These are phyloP conservation scores for Xylaria sp. DNA, from an alignment of 2,329 filamentous ascomycete genomes.

Conservation along the genomic window DNA sequence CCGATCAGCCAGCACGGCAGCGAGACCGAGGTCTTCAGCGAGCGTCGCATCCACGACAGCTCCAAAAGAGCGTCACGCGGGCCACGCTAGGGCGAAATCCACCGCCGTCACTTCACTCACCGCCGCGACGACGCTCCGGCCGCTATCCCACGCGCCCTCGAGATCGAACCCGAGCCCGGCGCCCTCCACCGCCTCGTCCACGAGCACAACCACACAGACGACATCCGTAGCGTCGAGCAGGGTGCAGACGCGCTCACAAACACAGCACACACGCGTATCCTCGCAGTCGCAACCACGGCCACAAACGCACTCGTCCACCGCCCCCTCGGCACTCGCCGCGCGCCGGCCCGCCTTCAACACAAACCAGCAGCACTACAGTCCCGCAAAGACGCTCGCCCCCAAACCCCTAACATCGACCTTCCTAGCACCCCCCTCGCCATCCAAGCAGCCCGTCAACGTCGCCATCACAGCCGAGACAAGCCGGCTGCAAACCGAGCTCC, in stretches of 20 bases:
- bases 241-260: slow-evolving; percentile 41
- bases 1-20: slow-evolving; percentile 31
- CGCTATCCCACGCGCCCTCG: slow-evolving; percentile 42
- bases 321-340: slow-evolving; percentile 40
- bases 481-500: slow-evolving; percentile 69
- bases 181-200: slow-evolving; percentile 36
- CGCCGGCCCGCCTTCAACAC: slow-evolving; percentile 68
- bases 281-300: slow-evolving; percentile 35
- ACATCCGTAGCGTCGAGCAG: slow-evolving; percentile 34
- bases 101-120: slow-evolving; percentile 53
- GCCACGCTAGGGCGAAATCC: slow-evolving; percentile 55
- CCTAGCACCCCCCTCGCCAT: slow-evolving; percentile 69
- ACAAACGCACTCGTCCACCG: slow-evolving; percentile 3
- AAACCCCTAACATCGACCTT: slow-evolving; percentile 69
- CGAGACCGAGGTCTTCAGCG: slow-evolving; percentile 42
- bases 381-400: slow-evolving; percentile 67
- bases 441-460: slow-evolving; percentile 69
- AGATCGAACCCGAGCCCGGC: slow-evolving; percentile 42
- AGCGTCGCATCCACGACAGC: slow-evolving; percentile 33
- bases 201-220: slow-evolving; percentile 39
- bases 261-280: slow-evolving; percentile 35
- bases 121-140: slow-evolving; percentile 53
- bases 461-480: slow-evolving; percentile 67
- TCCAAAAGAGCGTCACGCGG: slow-evolving; percentile 34
- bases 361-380: slow-evolving; percentile 74